phyloP scores from a whole-genome alignment of 257 asterid genomes.

The Fraxinus pennsylvanica region DNA sequence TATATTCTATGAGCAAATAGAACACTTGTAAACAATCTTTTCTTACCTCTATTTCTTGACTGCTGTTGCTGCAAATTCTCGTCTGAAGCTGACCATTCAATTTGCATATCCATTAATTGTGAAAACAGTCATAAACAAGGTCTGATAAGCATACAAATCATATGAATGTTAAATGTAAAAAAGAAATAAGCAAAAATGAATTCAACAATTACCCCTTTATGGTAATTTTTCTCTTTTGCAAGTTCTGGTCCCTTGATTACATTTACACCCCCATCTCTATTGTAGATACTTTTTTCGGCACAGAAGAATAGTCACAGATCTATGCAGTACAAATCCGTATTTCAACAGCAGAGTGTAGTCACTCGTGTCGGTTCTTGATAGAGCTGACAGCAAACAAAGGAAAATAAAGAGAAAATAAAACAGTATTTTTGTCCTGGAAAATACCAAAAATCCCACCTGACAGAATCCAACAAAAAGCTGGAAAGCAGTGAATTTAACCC shows the following conservation, averaged over 20 bases:
- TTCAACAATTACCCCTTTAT: neutral
- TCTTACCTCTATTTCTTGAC: constrained; percentile 27
- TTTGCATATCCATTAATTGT: neutral
- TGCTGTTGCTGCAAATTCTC: neutral
- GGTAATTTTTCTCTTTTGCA: constrained; percentile 10
- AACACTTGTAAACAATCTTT: neutral
- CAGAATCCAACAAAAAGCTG: constrained; percentile 13
- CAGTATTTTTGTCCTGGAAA: constrained; percentile 7
- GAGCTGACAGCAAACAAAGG: neutral
- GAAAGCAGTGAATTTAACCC: neutral
- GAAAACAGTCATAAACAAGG: neutral
- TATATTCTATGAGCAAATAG: neutral
- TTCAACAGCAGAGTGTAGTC: constrained; percentile 32
- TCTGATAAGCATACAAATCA: neutral
- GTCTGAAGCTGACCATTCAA: constrained; percentile 15
- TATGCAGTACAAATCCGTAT: constrained; percentile 11
- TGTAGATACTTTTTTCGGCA: neutral
- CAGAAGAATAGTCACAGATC: constrained; percentile 41
- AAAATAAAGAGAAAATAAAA: neutral
- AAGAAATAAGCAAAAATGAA: neutral
- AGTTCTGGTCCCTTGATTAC: constrained; percentile 1
- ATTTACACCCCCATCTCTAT: neutral
- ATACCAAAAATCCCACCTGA: constrained; percentile 21
- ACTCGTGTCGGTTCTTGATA: constrained; percentile 22
- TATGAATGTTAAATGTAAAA: neutral